Evolutionary conservation across 345 rosid species (phyloP).

Genomic region (Linum usitatissimum): DNA sequence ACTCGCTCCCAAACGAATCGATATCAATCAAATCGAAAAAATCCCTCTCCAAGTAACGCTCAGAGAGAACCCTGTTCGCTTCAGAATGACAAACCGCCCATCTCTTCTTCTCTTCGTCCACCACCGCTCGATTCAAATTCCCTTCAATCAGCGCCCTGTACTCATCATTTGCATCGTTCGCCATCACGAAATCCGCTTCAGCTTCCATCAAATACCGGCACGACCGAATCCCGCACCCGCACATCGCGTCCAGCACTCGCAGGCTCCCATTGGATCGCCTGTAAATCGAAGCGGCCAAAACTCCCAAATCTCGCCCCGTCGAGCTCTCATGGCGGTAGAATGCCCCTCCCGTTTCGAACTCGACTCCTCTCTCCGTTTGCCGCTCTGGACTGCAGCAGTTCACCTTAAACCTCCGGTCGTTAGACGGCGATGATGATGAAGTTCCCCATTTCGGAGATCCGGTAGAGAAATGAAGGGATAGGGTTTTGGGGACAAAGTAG

Average conservation of each 20-base stretch:
- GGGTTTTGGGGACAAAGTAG: too few species aligned
- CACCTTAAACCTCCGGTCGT: too few species aligned
- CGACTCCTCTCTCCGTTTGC: too few species aligned
- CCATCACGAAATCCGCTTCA: constrained; percentile 66
- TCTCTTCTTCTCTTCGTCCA: constrained; percentile 48
- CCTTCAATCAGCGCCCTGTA: constrained; percentile 40
- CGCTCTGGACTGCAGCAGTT: too few species aligned
- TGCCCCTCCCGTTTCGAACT: too few species aligned
- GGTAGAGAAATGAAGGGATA: too few species aligned
- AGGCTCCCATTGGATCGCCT: constrained; percentile 37
- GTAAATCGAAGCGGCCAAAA: constrained; percentile 34
- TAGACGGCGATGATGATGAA: too few species aligned
- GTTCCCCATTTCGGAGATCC: too few species aligned
- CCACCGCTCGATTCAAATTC: constrained; percentile 40
- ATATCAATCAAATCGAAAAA: constrained; percentile 78
- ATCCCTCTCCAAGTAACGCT: constrained; percentile 58
- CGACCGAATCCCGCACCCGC: constrained; percentile 77
- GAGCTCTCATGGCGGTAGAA: too few species aligned
- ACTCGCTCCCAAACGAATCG: constrained; percentile 91
- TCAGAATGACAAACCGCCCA: constrained; percentile 63
- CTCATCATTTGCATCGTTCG: constrained; percentile 76
- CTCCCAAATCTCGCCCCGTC: too few species aligned
- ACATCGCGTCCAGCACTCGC: constrained; percentile 77
- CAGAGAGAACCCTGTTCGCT: constrained; percentile 57
- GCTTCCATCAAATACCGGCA: constrained; percentile 64